phyloP scores from a whole-genome alignment of 257 asterid genomes.

The Solanum gracilifrons region DNA sequence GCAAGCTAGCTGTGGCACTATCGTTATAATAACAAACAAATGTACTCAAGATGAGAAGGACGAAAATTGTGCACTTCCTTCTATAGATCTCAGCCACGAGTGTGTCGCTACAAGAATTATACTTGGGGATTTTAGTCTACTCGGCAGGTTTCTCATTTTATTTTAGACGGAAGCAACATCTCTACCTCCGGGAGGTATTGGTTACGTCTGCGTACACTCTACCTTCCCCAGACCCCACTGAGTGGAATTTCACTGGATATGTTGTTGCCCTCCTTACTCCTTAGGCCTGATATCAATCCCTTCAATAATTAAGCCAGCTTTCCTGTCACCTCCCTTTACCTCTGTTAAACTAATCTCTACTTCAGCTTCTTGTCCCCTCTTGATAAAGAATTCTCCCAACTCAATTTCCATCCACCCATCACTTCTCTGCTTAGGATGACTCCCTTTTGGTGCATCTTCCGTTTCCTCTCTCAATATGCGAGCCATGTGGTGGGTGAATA shows the following conservation, averaged over 20 bases:
- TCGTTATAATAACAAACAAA: neutral
- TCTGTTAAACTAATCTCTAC: slow-evolving; percentile 39
- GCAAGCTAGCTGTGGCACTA: neutral
- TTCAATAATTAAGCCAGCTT: slow-evolving; percentile 56
- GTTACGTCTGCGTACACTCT: neutral
- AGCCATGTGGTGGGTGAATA: slow-evolving; percentile 5
- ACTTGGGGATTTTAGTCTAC: neutral
- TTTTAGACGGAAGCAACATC: neutral
- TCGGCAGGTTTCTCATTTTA: neutral
- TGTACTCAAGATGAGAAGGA: neutral
- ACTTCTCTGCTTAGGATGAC: slow-evolving; percentile 30
- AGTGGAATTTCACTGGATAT: no score
- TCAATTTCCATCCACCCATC: slow-evolving; percentile 81
- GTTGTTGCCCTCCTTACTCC: slow-evolving; percentile 6
- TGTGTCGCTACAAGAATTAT: neutral
- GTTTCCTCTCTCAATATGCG: slow-evolving; percentile 5
- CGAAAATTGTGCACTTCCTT: neutral
- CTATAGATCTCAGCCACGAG: neutral
- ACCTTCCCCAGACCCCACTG: no score
- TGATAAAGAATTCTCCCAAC: slow-evolving; percentile 52
- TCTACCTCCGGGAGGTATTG: no score
- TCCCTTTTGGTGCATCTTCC: neutral
- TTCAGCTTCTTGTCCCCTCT: slow-evolving; percentile 29
- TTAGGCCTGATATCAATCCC: slow-evolving; percentile 85
- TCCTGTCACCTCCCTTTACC: slow-evolving; percentile 50